Evolutionary conservation across 2,329 filamentous ascomycete species (phyloP), one percentile per base, ranked within the genome.

Genomic region (Trichoderma sp.): DNA sequence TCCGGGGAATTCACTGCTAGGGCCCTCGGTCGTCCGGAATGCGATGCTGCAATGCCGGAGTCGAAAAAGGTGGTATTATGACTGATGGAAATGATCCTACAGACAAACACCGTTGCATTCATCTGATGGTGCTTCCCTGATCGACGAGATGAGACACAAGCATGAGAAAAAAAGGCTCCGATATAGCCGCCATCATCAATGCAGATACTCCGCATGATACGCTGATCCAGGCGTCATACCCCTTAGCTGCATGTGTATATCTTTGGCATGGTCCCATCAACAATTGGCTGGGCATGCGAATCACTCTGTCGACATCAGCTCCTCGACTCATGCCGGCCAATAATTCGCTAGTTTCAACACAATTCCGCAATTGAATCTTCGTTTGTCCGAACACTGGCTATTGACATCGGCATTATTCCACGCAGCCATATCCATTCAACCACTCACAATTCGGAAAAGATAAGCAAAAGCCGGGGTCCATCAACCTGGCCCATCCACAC

Each of bases 371-470:
- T 7, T 11, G 4, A 43, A 30, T 26, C 51, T 12, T 58, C 5
- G 18, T 28, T 26, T 43, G n/a, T 58, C 51, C 32, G 32, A 21
- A 18, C 3, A 34, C 21, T 21, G 21, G 15, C 21, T 30, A 62
- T 66, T 56, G 63, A 28, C 57, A 34, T 47, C 6, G 61, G 21
- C 36, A 63, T 64, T 34, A 21, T 36, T 56, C 43, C 21, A 56
- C 43, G 57, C 57, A 53, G 28, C 39, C 57, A 51, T 28, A 36
- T 56, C 30, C 51, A 34, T n/a, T 51, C 26, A 67, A 56, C 43
- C 63, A 56, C 26, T 69, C 26, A 61, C 66, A 69, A 61, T 32
- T 61, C 66, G 36, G 56, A 36, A 69, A 62, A 70, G 66, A 70
- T 70, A 70, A 70, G 66, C 66, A 68, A 34, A 32, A 9, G 39